phyloP scores from a whole-genome alignment of 78 protist genomes.

The Dictyostelium intermedium region DNA sequence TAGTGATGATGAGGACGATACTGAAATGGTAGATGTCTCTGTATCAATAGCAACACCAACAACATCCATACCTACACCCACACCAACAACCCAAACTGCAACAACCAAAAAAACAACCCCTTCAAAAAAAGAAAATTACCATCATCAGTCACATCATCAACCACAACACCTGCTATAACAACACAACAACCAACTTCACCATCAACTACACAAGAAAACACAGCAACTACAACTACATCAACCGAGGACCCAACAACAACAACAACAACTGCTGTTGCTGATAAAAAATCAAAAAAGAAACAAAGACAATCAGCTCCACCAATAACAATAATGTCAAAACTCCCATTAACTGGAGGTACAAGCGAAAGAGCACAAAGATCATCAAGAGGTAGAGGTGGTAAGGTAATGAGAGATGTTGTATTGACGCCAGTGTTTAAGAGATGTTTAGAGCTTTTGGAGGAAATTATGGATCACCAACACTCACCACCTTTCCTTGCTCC shows the following conservation, averaged over 20 bases:
- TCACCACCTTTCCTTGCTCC: constrained; percentile 84
- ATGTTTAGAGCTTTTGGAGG: constrained; percentile 38
- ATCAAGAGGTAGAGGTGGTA: constrained; percentile 32
- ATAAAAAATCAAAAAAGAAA: constrained; percentile 19
- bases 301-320: neutral
- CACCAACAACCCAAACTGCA: neutral
- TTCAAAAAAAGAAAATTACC: neutral
- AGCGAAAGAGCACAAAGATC: constrained; percentile 54
- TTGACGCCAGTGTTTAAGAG: constrained; percentile 25
- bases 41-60: neutral
- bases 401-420: neutral
- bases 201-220: neutral
- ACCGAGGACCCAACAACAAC: neutral
- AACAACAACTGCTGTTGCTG: neutral
- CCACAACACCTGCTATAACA: neutral
- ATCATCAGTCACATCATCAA: neutral
- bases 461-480: constrained; percentile 11
- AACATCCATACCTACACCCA: neutral
- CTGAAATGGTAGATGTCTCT: neutral
- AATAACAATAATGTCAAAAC: neutral
- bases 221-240: neutral
- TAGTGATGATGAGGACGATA: constrained; percentile 73
- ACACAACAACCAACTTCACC: neutral
- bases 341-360: neutral
- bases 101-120: neutral